phyloP scores from a whole-genome alignment of 2,329 filamentous ascomycete genomes.

The Aciculosporium take region DNA sequence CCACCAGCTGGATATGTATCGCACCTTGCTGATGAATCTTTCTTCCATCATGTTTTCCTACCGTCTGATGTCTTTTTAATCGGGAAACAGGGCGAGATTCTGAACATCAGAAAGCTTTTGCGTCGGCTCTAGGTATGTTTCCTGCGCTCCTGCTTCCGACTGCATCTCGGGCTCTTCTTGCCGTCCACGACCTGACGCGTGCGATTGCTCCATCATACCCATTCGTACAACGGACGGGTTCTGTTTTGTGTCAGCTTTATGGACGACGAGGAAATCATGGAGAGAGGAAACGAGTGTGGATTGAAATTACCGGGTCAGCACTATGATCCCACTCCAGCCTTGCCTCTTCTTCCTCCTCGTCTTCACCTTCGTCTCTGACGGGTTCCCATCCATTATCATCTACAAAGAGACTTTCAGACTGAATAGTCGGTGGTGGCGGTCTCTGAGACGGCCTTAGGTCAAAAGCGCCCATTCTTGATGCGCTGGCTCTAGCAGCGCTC shows the following conservation, averaged over 20 bases:
- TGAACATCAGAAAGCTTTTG: slow-evolving; percentile 58
- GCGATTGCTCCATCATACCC: slow-evolving; percentile 21
- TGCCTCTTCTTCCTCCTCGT: slow-evolving; percentile 50
- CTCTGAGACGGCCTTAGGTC: slow-evolving; percentile 38
- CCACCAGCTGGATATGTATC: slow-evolving; percentile 67
- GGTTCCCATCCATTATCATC: slow-evolving; percentile 68
- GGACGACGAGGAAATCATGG: neutral
- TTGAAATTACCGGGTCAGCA: slow-evolving; percentile 41
- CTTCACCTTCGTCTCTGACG: slow-evolving; percentile 42
- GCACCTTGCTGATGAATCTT: slow-evolving; percentile 6
- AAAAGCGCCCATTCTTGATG: slow-evolving; percentile 23
- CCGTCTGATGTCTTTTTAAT: slow-evolving; percentile 11
- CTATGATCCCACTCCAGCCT: slow-evolving; percentile 63
- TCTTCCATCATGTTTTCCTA: neutral
- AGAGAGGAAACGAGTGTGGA: neutral
- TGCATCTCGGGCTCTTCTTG: slow-evolving; percentile 10
- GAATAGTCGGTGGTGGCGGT: slow-evolving; percentile 40
- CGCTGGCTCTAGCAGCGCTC: slow-evolving; percentile 20
- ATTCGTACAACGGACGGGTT: slow-evolving; percentile 30
- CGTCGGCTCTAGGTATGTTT: slow-evolving; percentile 47
- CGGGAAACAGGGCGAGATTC: slow-evolving; percentile 28
- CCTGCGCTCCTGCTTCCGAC: slow-evolving; percentile 11
- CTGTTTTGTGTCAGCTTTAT: slow-evolving; percentile 22
- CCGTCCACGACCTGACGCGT: slow-evolving; percentile 10
- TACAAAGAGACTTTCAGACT: slow-evolving; percentile 59